Evolutionary conservation across 2,329 filamentous ascomycete species (phyloP).

Genomic region (Verticillium zaregamsianum): DNA sequence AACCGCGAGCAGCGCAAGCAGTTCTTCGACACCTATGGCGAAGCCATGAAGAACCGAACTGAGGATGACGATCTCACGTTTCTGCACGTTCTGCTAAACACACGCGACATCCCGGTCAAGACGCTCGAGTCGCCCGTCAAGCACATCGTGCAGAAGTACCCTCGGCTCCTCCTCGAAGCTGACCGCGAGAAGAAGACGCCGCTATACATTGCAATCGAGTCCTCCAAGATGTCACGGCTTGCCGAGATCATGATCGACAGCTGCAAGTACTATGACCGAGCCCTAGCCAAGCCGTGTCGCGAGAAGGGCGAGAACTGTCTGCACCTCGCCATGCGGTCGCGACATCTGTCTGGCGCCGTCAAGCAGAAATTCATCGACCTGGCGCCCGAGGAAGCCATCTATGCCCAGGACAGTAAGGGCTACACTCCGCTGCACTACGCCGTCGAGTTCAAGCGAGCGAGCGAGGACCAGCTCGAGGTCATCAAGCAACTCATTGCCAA

Average conservation of each 20-base stretch:
- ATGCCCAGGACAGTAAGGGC: not conserved
- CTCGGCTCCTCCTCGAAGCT: not conserved
- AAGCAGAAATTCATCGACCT: not conserved
- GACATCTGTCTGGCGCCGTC: not conserved
- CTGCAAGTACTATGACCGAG: constrained; percentile 1
- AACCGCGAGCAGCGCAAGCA: not conserved
- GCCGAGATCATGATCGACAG: constrained; percentile 1
- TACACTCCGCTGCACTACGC: constrained; percentile 19
- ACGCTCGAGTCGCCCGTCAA: not conserved
- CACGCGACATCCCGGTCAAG: not conserved
- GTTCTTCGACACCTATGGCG: not conserved
- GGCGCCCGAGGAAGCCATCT: not conserved
- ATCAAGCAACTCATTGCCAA: constrained; percentile 13
- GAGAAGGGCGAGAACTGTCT: not conserved
- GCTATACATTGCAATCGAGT: constrained; percentile 1
- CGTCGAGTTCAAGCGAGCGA: constrained; percentile 17
- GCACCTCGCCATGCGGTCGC: constrained; percentile 1
- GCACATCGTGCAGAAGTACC: not conserved
- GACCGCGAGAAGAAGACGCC: constrained; percentile 2
- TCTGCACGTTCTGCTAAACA: not conserved
- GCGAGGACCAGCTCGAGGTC: constrained; percentile 12
- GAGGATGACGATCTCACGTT: not conserved
- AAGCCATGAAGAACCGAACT: not conserved
- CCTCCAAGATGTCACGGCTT: not conserved
- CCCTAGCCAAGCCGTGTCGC: not conserved